These are phyloP conservation scores for Nemophila menziesii DNA, from an alignment of 257 asterid species.

Conservation along the genomic window DNA sequence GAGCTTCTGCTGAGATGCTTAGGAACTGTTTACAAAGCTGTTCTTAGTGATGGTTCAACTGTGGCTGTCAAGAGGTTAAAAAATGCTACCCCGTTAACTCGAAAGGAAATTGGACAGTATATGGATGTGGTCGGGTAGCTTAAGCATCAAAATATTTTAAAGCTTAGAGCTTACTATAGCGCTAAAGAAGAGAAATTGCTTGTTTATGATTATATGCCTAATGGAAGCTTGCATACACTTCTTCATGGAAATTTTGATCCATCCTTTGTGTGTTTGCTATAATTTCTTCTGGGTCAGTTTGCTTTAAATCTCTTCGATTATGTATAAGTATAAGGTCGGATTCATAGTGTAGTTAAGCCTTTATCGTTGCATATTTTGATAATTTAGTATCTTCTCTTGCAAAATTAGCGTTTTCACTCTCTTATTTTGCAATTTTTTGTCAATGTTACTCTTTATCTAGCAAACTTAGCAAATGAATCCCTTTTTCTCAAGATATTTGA, in stretches of 20 bases:
- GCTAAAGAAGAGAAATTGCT: slow-evolving; percentile 85
- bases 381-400: too few species aligned
- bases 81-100: slow-evolving; percentile 68
- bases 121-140: slow-evolving; percentile 90
- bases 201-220: slow-evolving; percentile 70
- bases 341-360: too few species aligned
- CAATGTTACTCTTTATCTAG: too few species aligned
- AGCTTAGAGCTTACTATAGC: slow-evolving; percentile 72
- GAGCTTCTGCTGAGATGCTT: slow-evolving; percentile 95
- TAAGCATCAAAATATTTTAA: slow-evolving; percentile 65
- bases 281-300: too few species aligned
- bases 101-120: slow-evolving; percentile 78
- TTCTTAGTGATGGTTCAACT: slow-evolving; percentile 65
- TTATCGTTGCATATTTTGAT: too few species aligned
- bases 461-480: too few species aligned
- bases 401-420: too few species aligned
- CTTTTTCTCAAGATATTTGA: too few species aligned
- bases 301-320: too few species aligned
- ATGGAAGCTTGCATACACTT: slow-evolving; percentile 70
- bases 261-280: background rate
- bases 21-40: slow-evolving; percentile 83
- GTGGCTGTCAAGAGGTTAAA: slow-evolving; percentile 84
- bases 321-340: too few species aligned
- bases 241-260: slow-evolving; percentile 53
- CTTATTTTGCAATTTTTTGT: too few species aligned